phyloP scores from a whole-genome alignment of 2,329 filamentous ascomycete species.

The Colletotrichum eleusines region DNA sequence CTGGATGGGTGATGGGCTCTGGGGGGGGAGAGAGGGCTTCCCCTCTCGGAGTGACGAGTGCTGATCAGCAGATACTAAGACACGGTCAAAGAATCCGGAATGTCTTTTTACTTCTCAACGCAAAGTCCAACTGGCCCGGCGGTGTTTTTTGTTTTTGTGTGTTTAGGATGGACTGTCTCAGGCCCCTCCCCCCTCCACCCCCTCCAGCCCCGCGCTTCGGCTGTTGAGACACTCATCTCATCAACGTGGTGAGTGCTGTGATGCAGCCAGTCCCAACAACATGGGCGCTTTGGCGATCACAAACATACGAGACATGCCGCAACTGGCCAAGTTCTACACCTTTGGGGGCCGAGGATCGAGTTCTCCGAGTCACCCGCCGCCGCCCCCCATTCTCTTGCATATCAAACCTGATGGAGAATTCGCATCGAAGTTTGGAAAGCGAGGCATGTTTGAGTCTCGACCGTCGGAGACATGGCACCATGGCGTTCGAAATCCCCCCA shows the following conservation, averaged over 20 bases:
- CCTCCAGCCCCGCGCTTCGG: constrained; percentile 10
- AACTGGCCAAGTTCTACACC: constrained; percentile 10
- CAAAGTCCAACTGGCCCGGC: constrained; percentile 4
- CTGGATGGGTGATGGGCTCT: neutral
- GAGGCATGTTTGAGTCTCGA: neutral
- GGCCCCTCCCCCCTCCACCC: neutral
- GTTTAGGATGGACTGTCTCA: neutral
- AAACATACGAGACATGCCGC: constrained; percentile 2
- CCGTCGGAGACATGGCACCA: neutral
- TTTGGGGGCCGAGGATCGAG: constrained; percentile 13
- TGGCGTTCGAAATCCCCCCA: neutral
- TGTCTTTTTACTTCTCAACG: constrained; percentile 21
- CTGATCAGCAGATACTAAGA: neutral
- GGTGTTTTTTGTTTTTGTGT: neutral
- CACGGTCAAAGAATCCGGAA: constrained; percentile 5
- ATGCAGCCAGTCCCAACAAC: constrained; percentile 33
- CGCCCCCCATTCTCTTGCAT: neutral
- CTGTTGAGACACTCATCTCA: constrained; percentile 37
- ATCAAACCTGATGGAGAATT: neutral
- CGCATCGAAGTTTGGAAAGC: too few relatives aligned
- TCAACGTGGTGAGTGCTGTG: neutral
- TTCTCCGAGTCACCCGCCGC: constrained; percentile 2
- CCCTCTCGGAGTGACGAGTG: too few relatives aligned
- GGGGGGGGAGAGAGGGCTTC: constrained; percentile 2
- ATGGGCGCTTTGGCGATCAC: neutral